Conservation (phyloP, 148 eudicot species). For the Fallopia convolvulus region DNA sequence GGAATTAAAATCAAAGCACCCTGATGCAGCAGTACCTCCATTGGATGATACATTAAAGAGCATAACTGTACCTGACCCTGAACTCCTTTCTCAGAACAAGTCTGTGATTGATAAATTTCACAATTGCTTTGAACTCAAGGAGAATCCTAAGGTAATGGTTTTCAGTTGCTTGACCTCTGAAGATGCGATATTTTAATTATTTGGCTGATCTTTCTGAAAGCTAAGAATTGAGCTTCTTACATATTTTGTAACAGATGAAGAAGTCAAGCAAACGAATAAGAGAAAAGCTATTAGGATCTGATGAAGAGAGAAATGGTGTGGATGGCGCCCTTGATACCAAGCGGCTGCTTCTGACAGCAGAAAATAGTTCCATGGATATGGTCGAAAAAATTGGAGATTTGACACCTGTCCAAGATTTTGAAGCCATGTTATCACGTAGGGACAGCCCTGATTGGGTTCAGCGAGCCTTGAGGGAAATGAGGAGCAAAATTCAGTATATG, state of each 20-base stretch:
- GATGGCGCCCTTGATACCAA: slow-evolving; percentile 26
- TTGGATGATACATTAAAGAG: slow-evolving; percentile 76
- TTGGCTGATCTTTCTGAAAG: neutral
- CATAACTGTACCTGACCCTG: slow-evolving; percentile 71
- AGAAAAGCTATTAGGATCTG: slow-evolving; percentile 67
- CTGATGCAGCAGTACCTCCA: slow-evolving; percentile 79
- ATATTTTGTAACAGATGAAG: slow-evolving; percentile 54
- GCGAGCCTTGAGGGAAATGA: slow-evolving; percentile 69
- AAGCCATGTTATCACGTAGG: slow-evolving; percentile 85
- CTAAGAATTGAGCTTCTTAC: neutral
- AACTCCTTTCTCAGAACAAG: slow-evolving; percentile 50
- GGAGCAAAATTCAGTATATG: slow-evolving; percentile 44
- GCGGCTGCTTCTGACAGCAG: slow-evolving; percentile 23
- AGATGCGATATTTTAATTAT: neutral
- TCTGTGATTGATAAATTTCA: slow-evolving; percentile 58
- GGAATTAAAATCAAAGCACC: slow-evolving; percentile 65
- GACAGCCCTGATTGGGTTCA: slow-evolving; percentile 74
- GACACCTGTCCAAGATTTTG: slow-evolving; percentile 79
- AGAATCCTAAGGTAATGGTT: slow-evolving; percentile 57
- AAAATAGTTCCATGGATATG: slow-evolving; percentile 27
- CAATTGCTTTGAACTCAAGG: slow-evolving; percentile 70
- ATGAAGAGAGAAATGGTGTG: slow-evolving; percentile 40
- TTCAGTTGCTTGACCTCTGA: neutral
- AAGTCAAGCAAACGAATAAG: slow-evolving; percentile 54
- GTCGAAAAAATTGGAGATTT: slow-evolving; percentile 57